Conservation (phyloP, 495 filamentous ascomycete genomes). For the Astrothelium subdiscretum region DNA sequence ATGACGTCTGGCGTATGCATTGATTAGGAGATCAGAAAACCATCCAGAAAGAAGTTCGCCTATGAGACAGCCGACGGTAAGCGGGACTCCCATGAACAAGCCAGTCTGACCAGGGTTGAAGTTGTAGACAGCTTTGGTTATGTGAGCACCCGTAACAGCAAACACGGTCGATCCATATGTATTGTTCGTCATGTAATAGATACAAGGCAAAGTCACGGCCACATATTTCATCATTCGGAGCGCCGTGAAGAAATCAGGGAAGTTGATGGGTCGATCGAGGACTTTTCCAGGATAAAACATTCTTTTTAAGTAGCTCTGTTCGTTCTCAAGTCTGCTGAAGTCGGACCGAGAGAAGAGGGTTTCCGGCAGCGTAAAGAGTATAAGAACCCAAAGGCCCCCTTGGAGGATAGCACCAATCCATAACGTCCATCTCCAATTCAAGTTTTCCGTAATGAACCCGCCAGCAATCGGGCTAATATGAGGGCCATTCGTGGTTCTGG, state of each 20-base stretch:
- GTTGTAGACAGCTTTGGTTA: slow-evolving; percentile 21
- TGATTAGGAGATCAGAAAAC: slow-evolving; percentile 24
- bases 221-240: slow-evolving; percentile 24
- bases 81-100: slow-evolving; percentile 22
- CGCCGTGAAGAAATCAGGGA: slow-evolving; percentile 18
- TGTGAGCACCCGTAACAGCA: slow-evolving; percentile 21
- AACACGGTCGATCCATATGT: slow-evolving; percentile 23
- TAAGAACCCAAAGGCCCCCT: slow-evolving; percentile 11
- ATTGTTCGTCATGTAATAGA: slow-evolving; percentile 20
- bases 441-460: slow-evolving; percentile 17
- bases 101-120: slow-evolving; percentile 25
- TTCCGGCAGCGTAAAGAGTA: slow-evolving; percentile 24
- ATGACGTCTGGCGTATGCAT: slow-evolving; percentile 14
- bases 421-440: slow-evolving; percentile 23
- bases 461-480: slow-evolving; percentile 22
- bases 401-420: slow-evolving; percentile 20
- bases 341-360: slow-evolving; percentile 20
- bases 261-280: slow-evolving; percentile 10
- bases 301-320: slow-evolving; percentile 13
- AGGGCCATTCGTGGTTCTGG: slow-evolving; percentile 19
- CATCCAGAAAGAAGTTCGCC: slow-evolving; percentile 25
- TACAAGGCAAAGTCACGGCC: slow-evolving; percentile 17
- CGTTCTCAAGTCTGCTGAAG: slow-evolving; percentile 8
- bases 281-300: slow-evolving; percentile 17
- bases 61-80: slow-evolving; percentile 22